Base-by-base conservation (phyloP, 495 filamentous ascomycete species). In the Xylaria bambusicola region DNA sequence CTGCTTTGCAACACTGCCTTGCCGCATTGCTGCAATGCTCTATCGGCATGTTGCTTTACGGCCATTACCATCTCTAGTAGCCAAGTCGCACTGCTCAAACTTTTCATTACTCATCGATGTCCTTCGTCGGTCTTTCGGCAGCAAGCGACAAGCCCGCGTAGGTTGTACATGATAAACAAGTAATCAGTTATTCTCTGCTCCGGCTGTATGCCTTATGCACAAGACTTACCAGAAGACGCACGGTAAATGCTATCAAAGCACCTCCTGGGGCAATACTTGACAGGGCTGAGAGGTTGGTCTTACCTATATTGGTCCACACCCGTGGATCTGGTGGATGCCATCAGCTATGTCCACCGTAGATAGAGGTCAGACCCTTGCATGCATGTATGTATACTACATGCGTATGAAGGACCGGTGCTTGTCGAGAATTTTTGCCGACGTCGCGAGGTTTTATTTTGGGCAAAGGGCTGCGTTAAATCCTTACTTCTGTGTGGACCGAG, bases 401-500 rank as follows among this genome's bases (percentile, higher is more conserved):
- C 56, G 51, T 46, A 7, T 17, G n/a, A 42, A 26, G 56, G 23
- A 51, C 56, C 35, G 56, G 17, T 44, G 46, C 35, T 49, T 20
- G 42, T 57, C 21, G 8, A 50, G 18, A 50, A 49, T 23, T 50
- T 51, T 41, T 2, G 36, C 56, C 56, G 56, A 44, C 6, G 29
- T 58, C 46, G 56, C 56, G 56, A 50, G 46, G 13, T 50, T 27
- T 23, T 21, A 21, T 51, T 42, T 51, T 42, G 35, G 20, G 46
- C 46, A 46, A 58, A 46, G 9, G 24, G 38, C n/a, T 50, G 26
- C 13, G 15, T 13, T 35, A 21, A 24, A 23, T 24, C 26, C 33
- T 35, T 26, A 12, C 20, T 38, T 1, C 50, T 55, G 10, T 13
- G 26, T 35, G 6, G 10, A 12, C 47, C 21, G 18, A n/a, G 12